Evolutionary conservation across 768 basidiomycete genomes (phyloP).

Genomic region (Fomitopsis pulvina): DNA sequence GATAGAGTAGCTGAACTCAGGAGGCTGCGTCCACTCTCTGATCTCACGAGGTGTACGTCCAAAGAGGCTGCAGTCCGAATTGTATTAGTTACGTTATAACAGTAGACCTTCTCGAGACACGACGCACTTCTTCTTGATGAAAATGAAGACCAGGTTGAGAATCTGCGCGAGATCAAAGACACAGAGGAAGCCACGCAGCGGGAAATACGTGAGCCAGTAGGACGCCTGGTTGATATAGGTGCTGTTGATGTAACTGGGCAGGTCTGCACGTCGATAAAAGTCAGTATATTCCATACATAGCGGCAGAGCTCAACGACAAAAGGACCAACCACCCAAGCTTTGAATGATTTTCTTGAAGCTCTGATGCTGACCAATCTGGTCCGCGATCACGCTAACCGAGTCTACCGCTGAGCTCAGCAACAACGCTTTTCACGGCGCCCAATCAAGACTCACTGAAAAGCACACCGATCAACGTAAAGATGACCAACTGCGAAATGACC

Average conservation of each 20-base stretch:
- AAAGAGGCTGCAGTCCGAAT: conserved; percentile 43
- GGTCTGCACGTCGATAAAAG: conserved; percentile 31
- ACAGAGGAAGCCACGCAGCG: conserved; percentile 92
- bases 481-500: conserved; percentile 86
- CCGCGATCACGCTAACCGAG: conserved; percentile 35
- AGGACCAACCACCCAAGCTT: conserved; percentile 34
- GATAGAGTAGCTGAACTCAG: conserved; percentile 81
- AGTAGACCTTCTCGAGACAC: neutral
- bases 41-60: conserved; percentile 89
- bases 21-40: conserved; percentile 85
- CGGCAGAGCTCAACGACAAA: neutral
- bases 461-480: conserved; percentile 92
- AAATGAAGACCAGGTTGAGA: conserved; percentile 79
- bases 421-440: neutral
- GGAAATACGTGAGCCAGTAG: conserved; percentile 93
- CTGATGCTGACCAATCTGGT: conserved; percentile 40
- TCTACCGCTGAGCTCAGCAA: conserved; percentile 24
- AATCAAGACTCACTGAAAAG: conserved; percentile 57
- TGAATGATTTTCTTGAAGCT: conserved; percentile 40
- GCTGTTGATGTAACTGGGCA: conserved; percentile 67
- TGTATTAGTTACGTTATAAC: neutral
- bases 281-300: neutral
- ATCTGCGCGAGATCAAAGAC: conserved; percentile 96
- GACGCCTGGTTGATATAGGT: conserved; percentile 91
- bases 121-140: conserved; percentile 72